Base-by-base conservation (phyloP, 805 yeast species). In the Kluyveromyces wickerhamii region DNA sequence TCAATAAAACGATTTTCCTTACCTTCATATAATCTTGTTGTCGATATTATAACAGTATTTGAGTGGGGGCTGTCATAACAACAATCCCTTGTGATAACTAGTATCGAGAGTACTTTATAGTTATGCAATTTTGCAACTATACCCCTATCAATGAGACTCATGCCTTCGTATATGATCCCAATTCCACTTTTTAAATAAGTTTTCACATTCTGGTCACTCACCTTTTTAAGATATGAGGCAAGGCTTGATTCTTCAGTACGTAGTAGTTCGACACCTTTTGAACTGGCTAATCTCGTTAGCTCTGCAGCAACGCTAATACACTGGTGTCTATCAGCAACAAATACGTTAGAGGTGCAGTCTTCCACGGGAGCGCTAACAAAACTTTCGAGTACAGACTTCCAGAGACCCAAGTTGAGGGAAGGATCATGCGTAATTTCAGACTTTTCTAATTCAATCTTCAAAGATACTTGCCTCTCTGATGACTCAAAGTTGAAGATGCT, bases 11-110 rank as follows among this genome's bases (percentile, higher is more conserved):
- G 60, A 45, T 78, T 84, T 44, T 83, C 95, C 32, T 66, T 71
- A 0, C 84, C 89, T 29, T 84, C 92, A 49, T 65, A 80, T 13
- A 57, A 64, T 46, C 74, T 79, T 0, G 96, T 86, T 9, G 94
- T 84, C 37, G 79, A 51, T 4, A 89, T 65, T 18, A 81, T 56
- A 3, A 81, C 82, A 31, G 66, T 55, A 26, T 66, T 60, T 0
- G 85, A 74, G 1, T 54, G 26, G 0, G 88, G 85, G 6, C 58
- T 55, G 42, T 59, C 65, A 27, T 54, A 43, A 24, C 76, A 65
- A 3, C 75, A 66, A 2, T 78, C 88, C 35, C 68, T 67, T 0
- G 87, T 63, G 0, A 79, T 78, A 13, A 88, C 39, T n/a, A 87
- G 38, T 6, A 79, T 59, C 4, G 70, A 57, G 11, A 87, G 48